These are phyloP conservation scores for Podospora bellae-mahoneyi DNA, from an alignment of 495 filamentous ascomycete genomes.

Conservation along the genomic window DNA sequence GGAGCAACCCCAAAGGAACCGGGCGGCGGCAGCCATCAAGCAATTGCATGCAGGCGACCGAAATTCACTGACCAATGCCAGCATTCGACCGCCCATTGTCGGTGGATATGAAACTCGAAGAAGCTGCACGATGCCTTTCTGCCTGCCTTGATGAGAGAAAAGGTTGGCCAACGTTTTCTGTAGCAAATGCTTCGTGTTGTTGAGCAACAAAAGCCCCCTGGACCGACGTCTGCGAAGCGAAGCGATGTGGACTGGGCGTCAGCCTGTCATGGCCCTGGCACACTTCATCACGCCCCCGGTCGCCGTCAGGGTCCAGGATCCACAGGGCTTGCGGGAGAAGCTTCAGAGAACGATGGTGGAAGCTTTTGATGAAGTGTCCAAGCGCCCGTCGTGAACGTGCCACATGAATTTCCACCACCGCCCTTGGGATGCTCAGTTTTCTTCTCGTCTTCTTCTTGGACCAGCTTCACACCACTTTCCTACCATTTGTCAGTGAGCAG, in stretches of 20 bases:
- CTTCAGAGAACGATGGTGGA: constrained; percentile 22
- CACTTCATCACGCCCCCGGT: constrained; percentile 5
- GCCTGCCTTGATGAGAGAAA: background rate
- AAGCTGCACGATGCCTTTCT: background rate
- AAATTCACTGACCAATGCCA: background rate
- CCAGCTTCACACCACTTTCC: background rate
- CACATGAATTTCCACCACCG: background rate
- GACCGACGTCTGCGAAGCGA: background rate
- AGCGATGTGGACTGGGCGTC: background rate
- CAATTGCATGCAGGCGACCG: background rate
- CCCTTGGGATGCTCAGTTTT: background rate
- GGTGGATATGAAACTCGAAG: background rate
- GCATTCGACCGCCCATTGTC: background rate
- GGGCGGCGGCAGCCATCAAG: background rate
- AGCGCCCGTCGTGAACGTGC: background rate
- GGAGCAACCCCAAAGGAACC: background rate
- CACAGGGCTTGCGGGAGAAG: constrained; percentile 19
- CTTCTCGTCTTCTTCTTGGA: no score
- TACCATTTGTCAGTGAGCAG: background rate
- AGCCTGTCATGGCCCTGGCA: constrained; percentile 14
- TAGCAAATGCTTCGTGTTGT: background rate
- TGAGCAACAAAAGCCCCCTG: background rate
- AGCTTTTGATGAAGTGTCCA: constrained; percentile 9
- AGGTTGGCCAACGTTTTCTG: background rate
- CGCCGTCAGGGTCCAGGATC: constrained; percentile 9